Evolutionary conservation across 1,139 yeast species (phyloP), one percentile per base, ranked within the genome.

Genomic region (Casaregolazyma lundiana): DNA sequence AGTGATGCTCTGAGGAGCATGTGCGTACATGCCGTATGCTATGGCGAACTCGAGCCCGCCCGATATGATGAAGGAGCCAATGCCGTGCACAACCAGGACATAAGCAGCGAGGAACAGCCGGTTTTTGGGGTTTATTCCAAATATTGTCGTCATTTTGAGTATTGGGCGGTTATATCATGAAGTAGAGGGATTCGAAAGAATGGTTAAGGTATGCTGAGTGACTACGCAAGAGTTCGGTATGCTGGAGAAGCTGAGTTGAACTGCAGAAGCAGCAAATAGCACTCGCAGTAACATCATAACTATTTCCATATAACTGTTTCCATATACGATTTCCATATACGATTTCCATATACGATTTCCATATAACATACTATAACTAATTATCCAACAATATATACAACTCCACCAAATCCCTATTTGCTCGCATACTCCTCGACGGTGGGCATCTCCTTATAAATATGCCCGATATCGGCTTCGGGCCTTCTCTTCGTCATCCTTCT

Each of bases 41-140:
- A 42, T 42, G 15, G 45, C 45, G 19, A 42, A 42, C n/a, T 42
- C 45, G n/a, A 42, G 34, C 11, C 45, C 45, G 3, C 45, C 45
- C 6, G 45, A 35, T 2, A 42, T 42, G 20, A 42, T 35, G 11
- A 42, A 18, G n/a, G 45, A 35, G 2, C 45, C 45, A 11, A 42
- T 5, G 9, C 45, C 45, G 29, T 42, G 45, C 16, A 41, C 20
- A 6, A 30, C 30, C 20, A 40, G n/a, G 11, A 40, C 37, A 19
- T 40, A 40, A 3, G 22, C 18, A 4, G 17, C 18, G 6, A 40
- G 43, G 15, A 40, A 40, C n/a, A n/a, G 3, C 7, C 37, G 35
- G 37, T 40, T 40, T 3, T 32, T 29, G 3, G 43, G 43, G 20
- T 32, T 32, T 6, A 40, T 18, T n/a, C 43, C 43, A 40, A 40